Percentiles rank a stretch among this genome's conserved stretches.
Conservation (phyloP, 176 grass and related monocot genomes). For the Cymbopogon citratus region DNA sequence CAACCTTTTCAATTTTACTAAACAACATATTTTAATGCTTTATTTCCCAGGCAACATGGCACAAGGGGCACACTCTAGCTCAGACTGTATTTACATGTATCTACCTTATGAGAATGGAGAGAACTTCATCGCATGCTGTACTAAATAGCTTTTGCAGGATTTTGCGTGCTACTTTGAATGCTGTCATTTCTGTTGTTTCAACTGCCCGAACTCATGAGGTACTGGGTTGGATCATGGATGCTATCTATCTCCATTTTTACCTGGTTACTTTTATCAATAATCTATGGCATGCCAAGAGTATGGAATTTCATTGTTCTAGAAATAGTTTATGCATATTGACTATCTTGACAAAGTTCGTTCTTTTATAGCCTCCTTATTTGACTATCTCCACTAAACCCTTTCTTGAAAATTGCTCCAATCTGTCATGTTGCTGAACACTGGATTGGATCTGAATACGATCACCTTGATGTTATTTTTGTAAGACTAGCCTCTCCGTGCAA, state of each 20-base stretch:
- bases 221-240: constrained; percentile 30
- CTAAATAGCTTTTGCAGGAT: constrained; percentile 87
- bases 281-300: not conserved
- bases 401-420: not conserved
- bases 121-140: constrained; percentile 88
- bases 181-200: constrained; percentile 67
- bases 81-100: constrained; percentile 97
- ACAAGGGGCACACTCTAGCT: constrained; percentile 85
- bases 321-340: not conserved
- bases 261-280: not conserved
- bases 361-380: not conserved
- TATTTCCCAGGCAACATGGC: constrained; percentile 81
- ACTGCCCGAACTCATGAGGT: constrained; percentile 90
- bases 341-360: not conserved
- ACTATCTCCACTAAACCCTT: not conserved
- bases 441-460: not conserved
- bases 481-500: not conserved
- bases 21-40: constrained; percentile 24
- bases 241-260: not conserved
- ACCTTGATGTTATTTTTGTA: not conserved
- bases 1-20: constrained; percentile 22
- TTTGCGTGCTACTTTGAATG: constrained; percentile 85
- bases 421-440: not conserved
- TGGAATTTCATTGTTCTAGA: not conserved
- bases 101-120: constrained; percentile 82